A percentile compares a stretch with the other conserved stretches of the same genome.
These are phyloP conservation scores for Colletotrichum kahawae DNA, from an alignment of 2,329 filamentous ascomycete species.

Conservation along the genomic window DNA sequence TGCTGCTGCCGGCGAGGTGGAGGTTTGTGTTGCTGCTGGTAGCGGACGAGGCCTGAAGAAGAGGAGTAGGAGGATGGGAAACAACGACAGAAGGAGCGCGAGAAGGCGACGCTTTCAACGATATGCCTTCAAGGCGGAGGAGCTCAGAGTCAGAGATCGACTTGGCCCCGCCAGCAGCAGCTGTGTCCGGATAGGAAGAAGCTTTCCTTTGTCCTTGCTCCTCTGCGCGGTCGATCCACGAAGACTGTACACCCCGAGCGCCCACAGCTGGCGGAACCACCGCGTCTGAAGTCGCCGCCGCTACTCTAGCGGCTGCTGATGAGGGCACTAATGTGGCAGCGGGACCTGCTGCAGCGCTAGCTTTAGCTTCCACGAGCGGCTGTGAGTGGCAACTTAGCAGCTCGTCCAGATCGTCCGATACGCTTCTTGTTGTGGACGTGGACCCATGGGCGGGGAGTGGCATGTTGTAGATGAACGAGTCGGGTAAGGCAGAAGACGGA, in stretches of 20 bases:
- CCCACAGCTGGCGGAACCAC: conserved; percentile 8
- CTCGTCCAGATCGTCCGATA: conserved; percentile 24
- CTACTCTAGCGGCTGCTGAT: conserved; percentile 16
- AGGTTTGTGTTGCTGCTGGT: conserved; percentile 29
- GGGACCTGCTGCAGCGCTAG: conserved; percentile 23
- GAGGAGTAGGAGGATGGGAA: conserved; percentile 21
- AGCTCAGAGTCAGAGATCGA: conserved; percentile 55
- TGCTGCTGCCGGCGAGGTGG: conserved; percentile 27
- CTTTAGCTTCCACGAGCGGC: conserved; percentile 15
- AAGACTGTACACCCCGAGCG: conserved; percentile 9
- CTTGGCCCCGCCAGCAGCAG: conserved; percentile 17
- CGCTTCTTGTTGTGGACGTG: conserved; percentile 15
- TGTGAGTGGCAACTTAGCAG: conserved; percentile 20
- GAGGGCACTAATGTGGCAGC: conserved; percentile 18
- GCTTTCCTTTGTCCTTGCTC: conserved; percentile 21
- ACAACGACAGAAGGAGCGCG: conserved; percentile 22
- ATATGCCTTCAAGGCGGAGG: conserved; percentile 52
- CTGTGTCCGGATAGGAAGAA: conserved; percentile 23
- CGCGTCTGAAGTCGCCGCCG: conserved; percentile 3
- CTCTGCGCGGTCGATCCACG: conserved; percentile 18
- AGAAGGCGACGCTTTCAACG: conserved; percentile 36
- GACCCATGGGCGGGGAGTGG: conserved; percentile 16
- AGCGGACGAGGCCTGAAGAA: conserved; percentile 32
- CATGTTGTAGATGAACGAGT: conserved; percentile 24
- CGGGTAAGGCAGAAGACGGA: conserved; percentile 4